Evolutionary conservation across 108 stramenopile species (phyloP), one percentile per base, ranked within the genome.

Genomic region (Mediolabrus comicus): DNA sequence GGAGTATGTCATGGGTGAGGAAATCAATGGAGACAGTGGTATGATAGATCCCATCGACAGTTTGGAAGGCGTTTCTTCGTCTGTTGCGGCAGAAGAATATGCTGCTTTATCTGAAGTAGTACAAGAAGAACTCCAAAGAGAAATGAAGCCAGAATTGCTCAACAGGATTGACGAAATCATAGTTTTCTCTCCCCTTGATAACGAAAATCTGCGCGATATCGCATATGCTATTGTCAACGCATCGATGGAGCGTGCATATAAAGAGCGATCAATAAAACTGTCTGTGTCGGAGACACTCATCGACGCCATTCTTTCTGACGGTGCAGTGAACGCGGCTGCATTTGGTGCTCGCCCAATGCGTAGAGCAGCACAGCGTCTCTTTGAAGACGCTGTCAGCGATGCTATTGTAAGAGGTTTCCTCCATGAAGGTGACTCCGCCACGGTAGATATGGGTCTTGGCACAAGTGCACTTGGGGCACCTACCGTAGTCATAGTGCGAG

Each of bases 131-230:
- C 86, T 99, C 56, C 81, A 92, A 31, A 69, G 86, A 31, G 73
- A 82, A 17, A 98, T 98, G 90, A 88, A 89, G 54, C 99, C 98
- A 8, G 99, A 99, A 77, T 84, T 99, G 35, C 77, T 99, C 67
- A 99, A 99, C 77, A 90, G 99, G n/a, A 89, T 99, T 62, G 99
- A 99, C 70, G 99, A 99, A 77, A 96, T 98, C 56, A 91, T 98
- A 29, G 84, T 97, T 58, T 99, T 99, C 73, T 83, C 83, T 22
- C 94, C 96, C 3, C 81, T 99, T 51, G 66, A 76, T 31, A 62
- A 69, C 43, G 38, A 64, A 17, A 84, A 98, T 58, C 82, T 99
- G 54, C 60, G 72, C 17, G 80, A 71, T 27, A 97, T 99, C 41
- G 84, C 89, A 9, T 28, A 56, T 14, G 69, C 89, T 43, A 83